Percentiles rank a stretch among this genome's conserved stretches.
These are phyloP conservation scores for Candida frijolesensis DNA, from an alignment of 1,139 yeast genomes.

Conservation along the genomic window DNA sequence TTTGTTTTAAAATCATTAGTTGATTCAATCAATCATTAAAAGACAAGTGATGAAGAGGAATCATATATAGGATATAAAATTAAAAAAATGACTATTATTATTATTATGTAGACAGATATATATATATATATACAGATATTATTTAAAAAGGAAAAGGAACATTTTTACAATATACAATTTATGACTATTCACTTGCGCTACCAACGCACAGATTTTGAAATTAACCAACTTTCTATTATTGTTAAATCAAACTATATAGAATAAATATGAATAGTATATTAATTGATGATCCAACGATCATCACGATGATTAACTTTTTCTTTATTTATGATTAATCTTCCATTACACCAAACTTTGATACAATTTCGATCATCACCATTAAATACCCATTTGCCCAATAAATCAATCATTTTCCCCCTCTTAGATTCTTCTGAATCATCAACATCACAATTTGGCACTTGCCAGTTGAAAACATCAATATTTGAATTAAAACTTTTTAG, in stretches of 20 bases:
- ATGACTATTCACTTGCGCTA: too few relatives aligned
- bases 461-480: conserved; percentile 80
- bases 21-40: conserved; percentile 42
- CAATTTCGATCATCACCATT: conserved; percentile 94
- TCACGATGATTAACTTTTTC: conserved; percentile 8
- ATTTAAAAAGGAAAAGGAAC: too few relatives aligned
- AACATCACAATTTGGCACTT: conserved; percentile 26
- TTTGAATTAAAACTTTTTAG: conserved; percentile 52
- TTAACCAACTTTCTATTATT: too few relatives aligned
- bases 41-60: background rate
- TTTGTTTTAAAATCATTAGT: conserved; percentile 46
- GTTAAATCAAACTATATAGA: too few relatives aligned
- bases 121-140: background rate
- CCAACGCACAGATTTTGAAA: too few relatives aligned
- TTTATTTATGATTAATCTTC: conserved; percentile 57
- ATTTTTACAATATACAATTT: too few relatives aligned
- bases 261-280: too few relatives aligned
- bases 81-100: background rate
- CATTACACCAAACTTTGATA: conserved; percentile 78
- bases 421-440: conserved; percentile 6
- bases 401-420: conserved; percentile 40
- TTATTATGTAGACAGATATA: background rate
- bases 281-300: conserved; percentile 9
- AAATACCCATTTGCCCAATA: conserved; percentile 90
- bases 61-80: background rate